Percentiles rank a stretch among this genome's conserved stretches.
phyloP scores from a whole-genome alignment of 2,329 filamentous ascomycete species.

The Cladophialophora yegresii region DNA sequence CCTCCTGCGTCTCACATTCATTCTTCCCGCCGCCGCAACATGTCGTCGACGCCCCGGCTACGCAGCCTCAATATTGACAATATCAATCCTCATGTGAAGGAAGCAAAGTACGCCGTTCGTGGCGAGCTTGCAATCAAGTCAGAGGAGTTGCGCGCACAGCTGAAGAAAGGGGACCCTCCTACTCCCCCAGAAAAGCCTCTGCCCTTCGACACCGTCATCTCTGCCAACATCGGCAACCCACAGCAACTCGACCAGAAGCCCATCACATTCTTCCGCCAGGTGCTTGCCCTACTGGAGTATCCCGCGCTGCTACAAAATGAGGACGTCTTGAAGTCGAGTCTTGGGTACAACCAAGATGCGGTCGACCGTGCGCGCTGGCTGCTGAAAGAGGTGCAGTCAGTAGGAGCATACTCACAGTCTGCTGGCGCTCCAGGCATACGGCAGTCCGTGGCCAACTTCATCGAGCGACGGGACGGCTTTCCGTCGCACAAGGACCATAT shows the following conservation, averaged over 20 bases:
- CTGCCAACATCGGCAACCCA: constrained; percentile 97
- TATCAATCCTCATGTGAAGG: constrained; percentile 86
- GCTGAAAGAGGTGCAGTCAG: constrained; percentile 79
- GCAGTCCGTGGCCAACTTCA: constrained; percentile 86
- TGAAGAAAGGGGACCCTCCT: constrained; percentile 53
- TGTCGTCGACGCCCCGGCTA: constrained; percentile 50
- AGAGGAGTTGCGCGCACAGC: constrained; percentile 79
- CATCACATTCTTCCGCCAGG: constrained; percentile 98
- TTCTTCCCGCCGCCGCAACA: constrained; percentile 44
- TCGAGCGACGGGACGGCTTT: constrained; percentile 89
- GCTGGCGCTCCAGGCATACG: constrained; percentile 84
- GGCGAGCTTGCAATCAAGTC: constrained; percentile 93
- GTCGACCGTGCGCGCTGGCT: constrained; percentile 79
- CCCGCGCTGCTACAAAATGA: constrained; percentile 79
- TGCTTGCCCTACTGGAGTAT: constrained; percentile 89
- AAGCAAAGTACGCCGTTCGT: constrained; percentile 92
- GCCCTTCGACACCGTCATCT: constrained; percentile 88
- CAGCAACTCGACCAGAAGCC: constrained; percentile 99
- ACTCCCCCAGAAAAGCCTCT: constrained; percentile 57
- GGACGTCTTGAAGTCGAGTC: constrained; percentile 69
- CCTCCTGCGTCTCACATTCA: constrained; percentile 3
- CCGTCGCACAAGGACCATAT: constrained; percentile 77
- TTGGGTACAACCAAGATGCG: constrained; percentile 90
- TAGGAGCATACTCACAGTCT: constrained; percentile 95
- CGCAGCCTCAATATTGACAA: constrained; percentile 72